A percentile compares a stretch with the other conserved stretches of the same genome.
Evolutionary conservation across 495 filamentous ascomycete species (phyloP).

Genomic region (Penicillium lividum): DNA sequence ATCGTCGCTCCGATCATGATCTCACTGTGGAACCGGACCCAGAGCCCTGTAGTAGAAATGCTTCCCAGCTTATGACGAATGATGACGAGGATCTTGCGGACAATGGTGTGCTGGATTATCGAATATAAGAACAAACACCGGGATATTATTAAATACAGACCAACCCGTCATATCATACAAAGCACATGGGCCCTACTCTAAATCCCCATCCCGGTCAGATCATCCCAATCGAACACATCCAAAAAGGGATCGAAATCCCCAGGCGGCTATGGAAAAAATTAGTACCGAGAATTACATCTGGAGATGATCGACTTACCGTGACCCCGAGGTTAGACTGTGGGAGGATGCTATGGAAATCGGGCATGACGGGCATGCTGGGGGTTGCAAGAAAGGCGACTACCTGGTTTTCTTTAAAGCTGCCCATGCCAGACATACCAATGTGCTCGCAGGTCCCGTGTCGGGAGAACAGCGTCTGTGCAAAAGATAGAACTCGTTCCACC

Average conservation of each 20-base stretch:
- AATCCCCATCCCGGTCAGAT: constrained; percentile 34
- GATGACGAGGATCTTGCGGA: not conserved
- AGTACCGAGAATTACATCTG: not conserved
- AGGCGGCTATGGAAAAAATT: constrained; percentile 26
- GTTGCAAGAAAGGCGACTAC: constrained; percentile 33
- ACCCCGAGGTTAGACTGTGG: constrained; percentile 29
- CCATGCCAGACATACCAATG: constrained; percentile 36
- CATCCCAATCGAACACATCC: constrained; percentile 48
- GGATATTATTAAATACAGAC: not conserved
- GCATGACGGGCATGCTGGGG: constrained; percentile 29
- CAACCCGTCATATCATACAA: not conserved
- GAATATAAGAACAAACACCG: not conserved
- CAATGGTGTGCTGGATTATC: not conserved
- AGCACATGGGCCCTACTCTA: not conserved
- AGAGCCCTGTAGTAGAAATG: not conserved
- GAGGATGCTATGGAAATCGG: constrained; percentile 30
- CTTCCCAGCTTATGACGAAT: not conserved
- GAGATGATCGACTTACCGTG: constrained; percentile 26
- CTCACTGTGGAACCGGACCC: constrained; percentile 7
- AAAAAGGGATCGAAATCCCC: constrained; percentile 46
- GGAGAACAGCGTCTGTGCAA: constrained; percentile 41
- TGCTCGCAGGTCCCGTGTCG: constrained; percentile 42
- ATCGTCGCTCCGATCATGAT: constrained; percentile 17
- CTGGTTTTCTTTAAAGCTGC: constrained; percentile 38
- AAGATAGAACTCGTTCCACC: constrained; percentile 39